phyloP scores from a whole-genome alignment of 768 basidiomycete species.

The Rhodosporidiobolus sp. region DNA sequence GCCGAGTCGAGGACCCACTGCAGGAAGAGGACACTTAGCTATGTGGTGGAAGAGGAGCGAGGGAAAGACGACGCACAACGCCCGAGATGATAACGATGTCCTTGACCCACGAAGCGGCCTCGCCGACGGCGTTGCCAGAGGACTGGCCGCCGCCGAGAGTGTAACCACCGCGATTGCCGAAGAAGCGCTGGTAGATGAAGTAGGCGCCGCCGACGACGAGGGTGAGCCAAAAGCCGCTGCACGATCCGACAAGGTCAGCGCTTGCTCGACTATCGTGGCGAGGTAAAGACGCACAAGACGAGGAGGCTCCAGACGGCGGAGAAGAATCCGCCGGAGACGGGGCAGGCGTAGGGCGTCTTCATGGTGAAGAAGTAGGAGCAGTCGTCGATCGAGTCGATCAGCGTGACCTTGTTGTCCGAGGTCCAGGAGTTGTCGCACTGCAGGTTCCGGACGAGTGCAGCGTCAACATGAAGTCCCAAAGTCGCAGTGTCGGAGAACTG shows the following conservation, averaged over 20 bases:
- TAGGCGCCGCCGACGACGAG: conserved; percentile 6
- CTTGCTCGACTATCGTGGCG: neutral
- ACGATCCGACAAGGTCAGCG: too few species aligned
- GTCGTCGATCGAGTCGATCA: conserved; percentile 36
- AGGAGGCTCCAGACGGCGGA: conserved; percentile 12
- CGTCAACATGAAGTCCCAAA: too few species aligned
- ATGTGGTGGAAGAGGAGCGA: neutral
- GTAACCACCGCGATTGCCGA: conserved; percentile 1
- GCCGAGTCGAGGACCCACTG: conserved; percentile 28
- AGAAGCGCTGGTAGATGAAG: conserved; percentile 26
- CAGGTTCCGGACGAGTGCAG: too few species aligned
- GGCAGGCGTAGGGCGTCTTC: conserved; percentile 30
- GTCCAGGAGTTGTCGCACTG: conserved; percentile 33
- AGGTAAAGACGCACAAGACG: conserved; percentile 7
- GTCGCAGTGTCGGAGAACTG: too few species aligned
- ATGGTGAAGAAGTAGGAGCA: conserved; percentile 34
- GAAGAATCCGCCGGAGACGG: conserved; percentile 22
- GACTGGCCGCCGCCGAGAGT: neutral
- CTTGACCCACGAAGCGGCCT: conserved; percentile 22
- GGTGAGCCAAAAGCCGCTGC: conserved; percentile 24
- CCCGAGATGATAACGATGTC: conserved; percentile 29
- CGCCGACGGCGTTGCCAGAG: neutral
- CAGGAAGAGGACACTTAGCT: neutral
- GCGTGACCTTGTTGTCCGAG: conserved; percentile 6
- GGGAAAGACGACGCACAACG: conserved; percentile 10